Evolutionary conservation across 768 basidiomycete genomes (phyloP), one percentile per base, ranked within the genome.

Genomic region (Rhizopogon vulgaris): DNA sequence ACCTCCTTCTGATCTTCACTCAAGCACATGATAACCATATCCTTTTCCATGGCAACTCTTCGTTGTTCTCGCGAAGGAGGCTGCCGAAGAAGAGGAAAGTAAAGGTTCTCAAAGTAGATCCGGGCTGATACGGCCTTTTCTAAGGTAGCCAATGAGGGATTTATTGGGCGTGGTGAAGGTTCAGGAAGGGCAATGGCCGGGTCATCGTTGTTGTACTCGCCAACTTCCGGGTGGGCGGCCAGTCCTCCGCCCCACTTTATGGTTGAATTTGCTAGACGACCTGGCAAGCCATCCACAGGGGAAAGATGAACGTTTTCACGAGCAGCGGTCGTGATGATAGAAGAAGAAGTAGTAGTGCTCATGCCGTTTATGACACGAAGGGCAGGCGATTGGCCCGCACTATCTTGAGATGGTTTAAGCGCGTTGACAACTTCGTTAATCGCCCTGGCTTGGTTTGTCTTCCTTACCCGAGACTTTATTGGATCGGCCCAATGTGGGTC

Each of bases 31-130:
- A 78, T 74, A 25, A 72, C 73, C 84, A 93, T 89, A 61, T 94
- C 92, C 58, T 75, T 80, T 71, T 97, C 94, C 80, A 97, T 89
- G 24, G 90, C 87, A 27, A 85, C 68, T 58, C 85, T 77, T 52
- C 95, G 78, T 66, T 90, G 84, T 66, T 95, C 93, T 30, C 95
- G 81, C 53, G 87, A 88, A 45, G 90, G 83, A 28, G 87, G 79
- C 54, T 92, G 87, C 58, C 90, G 87, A 63, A 94, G 80, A 50
- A 94, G 77, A 28, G 82, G 85, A 70, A 89, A 94, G 69, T 88
- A 94, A 28, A 86, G 76, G 63, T 89, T 92, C 76, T 91, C 90
- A 70, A 98, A 96, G 78, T 84, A 96, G 71, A 97, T 90, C 65
- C 89, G 83, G 38, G 89, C 84, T 32, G 94, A 86, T 53, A 93